phyloP scores from a whole-genome alignment of 1,139 yeast species.

The Taiozyma onychis region DNA sequence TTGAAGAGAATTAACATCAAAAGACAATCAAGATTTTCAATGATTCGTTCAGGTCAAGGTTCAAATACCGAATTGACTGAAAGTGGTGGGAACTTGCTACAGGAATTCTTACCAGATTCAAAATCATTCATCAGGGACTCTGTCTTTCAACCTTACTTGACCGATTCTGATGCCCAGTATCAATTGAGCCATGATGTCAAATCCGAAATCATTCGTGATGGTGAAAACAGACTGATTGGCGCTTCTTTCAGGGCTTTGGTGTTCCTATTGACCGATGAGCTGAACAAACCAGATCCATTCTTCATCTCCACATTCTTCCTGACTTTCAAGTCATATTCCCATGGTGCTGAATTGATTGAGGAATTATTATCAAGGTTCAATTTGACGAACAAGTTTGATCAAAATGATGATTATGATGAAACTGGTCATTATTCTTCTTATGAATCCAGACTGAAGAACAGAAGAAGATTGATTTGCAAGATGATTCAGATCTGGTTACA shows the following conservation, averaged over 20 bases:
- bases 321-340: slow-evolving; percentile 72
- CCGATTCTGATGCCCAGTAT: slow-evolving; percentile 23
- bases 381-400: slow-evolving; percentile 33
- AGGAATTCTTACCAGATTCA: slow-evolving; percentile 30
- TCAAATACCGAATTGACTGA: slow-evolving; percentile 48
- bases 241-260: slow-evolving; percentile 77
- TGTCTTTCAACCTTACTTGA: slow-evolving; percentile 30
- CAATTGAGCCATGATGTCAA: slow-evolving; percentile 26
- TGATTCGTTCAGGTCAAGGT: slow-evolving; percentile 53
- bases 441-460: slow-evolving; percentile 45
- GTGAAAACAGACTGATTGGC: slow-evolving; percentile 57
- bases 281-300: slow-evolving; percentile 56
- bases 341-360: slow-evolving; percentile 63
- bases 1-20: slow-evolving; percentile 16
- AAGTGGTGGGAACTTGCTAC: slow-evolving; percentile 51
- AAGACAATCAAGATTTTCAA: slow-evolving; percentile 45
- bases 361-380: slow-evolving; percentile 66
- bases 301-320: slow-evolving; percentile 74
- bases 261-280: slow-evolving; percentile 65
- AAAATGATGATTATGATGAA: slow-evolving; percentile 27
- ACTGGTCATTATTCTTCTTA: slow-evolving; percentile 37
- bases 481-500: slow-evolving; percentile 81
- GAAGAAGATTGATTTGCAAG: slow-evolving; percentile 63
- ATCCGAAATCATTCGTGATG: slow-evolving; percentile 41
- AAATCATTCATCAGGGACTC: slow-evolving; percentile 40